Percentiles rank a stretch among this genome's conserved stretches.
These are phyloP conservation scores for Penicillium salamii DNA, from an alignment of 495 filamentous ascomycete species.

Conservation along the genomic window DNA sequence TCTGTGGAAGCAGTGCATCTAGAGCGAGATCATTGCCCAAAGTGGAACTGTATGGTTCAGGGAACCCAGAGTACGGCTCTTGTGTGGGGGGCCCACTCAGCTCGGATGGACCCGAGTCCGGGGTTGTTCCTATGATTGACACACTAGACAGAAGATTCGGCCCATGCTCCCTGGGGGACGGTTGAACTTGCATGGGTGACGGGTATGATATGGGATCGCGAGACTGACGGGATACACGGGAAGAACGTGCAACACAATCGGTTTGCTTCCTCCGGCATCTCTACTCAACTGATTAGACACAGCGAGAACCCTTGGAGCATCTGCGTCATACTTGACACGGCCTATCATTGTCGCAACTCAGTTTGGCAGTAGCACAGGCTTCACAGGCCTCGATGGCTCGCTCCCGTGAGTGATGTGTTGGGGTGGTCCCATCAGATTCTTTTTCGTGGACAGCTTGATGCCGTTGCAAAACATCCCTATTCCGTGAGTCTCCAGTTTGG, in stretches of 20 bases:
- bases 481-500: neutral
- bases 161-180: neutral
- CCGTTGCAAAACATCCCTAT: slow-evolving; percentile 23
- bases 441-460: slow-evolving; percentile 24
- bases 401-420: slow-evolving; percentile 1
- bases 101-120: slow-evolving; percentile 9
- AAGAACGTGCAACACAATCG: slow-evolving; percentile 2
- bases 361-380: slow-evolving; percentile 20
- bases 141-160: neutral
- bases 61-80: slow-evolving; percentile 1
- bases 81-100: slow-evolving; percentile 1
- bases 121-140: neutral
- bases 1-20: neutral
- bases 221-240: neutral
- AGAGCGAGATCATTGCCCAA: slow-evolving; percentile 1
- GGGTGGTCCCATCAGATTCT: slow-evolving; percentile 8
- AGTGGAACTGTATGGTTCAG: slow-evolving; percentile 4
- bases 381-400: slow-evolving; percentile 23
- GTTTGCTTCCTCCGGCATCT: slow-evolving; percentile 15
- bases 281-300: slow-evolving; percentile 1
- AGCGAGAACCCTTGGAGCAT: neutral
- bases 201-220: neutral
- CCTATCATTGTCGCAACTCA: slow-evolving; percentile 26
- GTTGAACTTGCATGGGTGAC: neutral
- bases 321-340: slow-evolving; percentile 17